A percentile compares a stretch with the other conserved stretches of the same genome.
These are phyloP conservation scores for Mucor plumbeus DNA, from an alignment of 371 early-diverging fungal species.

Conservation along the genomic window DNA sequence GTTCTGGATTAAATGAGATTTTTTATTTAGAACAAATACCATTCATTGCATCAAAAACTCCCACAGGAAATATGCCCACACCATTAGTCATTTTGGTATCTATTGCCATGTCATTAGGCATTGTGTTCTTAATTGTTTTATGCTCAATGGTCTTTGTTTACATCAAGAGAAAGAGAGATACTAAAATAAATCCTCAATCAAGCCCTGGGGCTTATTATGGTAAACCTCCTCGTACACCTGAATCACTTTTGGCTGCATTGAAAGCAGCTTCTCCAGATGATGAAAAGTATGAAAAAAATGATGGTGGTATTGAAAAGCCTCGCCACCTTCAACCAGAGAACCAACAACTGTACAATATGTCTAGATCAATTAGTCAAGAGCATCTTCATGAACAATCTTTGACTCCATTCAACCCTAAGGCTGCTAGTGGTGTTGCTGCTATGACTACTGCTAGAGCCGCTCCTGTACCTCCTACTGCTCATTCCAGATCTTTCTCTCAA, in stretches of 20 bases:
- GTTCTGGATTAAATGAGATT: conserved; percentile 42
- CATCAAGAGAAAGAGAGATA: conserved; percentile 41
- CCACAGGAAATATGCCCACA: conserved; percentile 47
- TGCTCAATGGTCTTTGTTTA: conserved; percentile 53
- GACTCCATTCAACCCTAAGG: conserved; percentile 4
- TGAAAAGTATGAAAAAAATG: conserved; percentile 10
- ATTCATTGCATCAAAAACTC: not conserved
- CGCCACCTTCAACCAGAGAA: conserved; percentile 17
- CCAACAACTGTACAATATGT: conserved; percentile 27
- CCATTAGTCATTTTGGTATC: conserved; percentile 73
- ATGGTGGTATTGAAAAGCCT: conserved; percentile 8
- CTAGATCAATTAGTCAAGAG: conserved; percentile 26
- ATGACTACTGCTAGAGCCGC: conserved; percentile 15
- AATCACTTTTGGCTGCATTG: conserved; percentile 44
- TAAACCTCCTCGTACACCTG: conserved; percentile 50
- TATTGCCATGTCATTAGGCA: conserved; percentile 68
- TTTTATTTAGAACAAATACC: conserved; percentile 48
- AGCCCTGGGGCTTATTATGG: conserved; percentile 47
- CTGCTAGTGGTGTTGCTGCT: not conserved
- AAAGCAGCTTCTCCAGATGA: conserved; percentile 12
- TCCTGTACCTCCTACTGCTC: conserved; percentile 13
- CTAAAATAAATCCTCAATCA: conserved; percentile 35
- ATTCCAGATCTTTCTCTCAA: not conserved
- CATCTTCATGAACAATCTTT: conserved; percentile 17
- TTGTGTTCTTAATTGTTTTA: conserved; percentile 72